Percentiles rank a stretch among this genome's conserved stretches.
phyloP scores from a whole-genome alignment of 306 rosid species.

The Quercus gilva region DNA sequence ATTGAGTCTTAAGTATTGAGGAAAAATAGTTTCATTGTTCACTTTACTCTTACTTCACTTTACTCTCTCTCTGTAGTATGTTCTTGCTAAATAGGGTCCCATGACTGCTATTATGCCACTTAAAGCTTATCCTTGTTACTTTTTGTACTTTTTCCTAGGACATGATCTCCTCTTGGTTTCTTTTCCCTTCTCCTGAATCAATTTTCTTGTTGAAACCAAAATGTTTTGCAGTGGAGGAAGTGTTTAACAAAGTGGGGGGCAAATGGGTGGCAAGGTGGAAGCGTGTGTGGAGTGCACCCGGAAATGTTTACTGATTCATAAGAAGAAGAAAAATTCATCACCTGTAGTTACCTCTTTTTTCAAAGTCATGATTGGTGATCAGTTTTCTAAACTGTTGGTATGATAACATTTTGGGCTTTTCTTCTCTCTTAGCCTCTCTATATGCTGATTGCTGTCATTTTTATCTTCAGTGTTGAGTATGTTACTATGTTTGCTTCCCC shows the following conservation, averaged over 20 bases:
- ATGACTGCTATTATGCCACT: background rate
- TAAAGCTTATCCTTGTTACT: background rate
- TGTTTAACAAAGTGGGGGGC: background rate
- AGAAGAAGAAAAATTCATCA: conserved; percentile 22
- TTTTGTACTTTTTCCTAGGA: background rate
- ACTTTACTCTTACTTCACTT: conserved; percentile 17
- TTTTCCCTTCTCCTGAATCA: background rate
- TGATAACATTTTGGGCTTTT: background rate
- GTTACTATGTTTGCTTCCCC: background rate
- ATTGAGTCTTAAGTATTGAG: conserved; percentile 9
- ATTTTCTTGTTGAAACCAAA: background rate
- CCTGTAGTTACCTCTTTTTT: conserved; percentile 40
- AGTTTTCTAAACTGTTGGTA: conserved; percentile 45
- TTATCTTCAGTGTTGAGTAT: background rate
- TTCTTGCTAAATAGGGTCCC: background rate
- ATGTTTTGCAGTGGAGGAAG: background rate
- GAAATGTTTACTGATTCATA: conserved; percentile 38
- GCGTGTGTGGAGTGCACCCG: conserved; percentile 41
- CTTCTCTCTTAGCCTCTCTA: conserved; percentile 7
- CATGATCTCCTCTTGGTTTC: background rate
- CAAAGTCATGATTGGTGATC: conserved; percentile 50
- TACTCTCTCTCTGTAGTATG: background rate
- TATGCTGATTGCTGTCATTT: background rate
- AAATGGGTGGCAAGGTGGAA: conserved; percentile 34
- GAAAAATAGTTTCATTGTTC: conserved; percentile 9